Base-by-base conservation (phyloP, 73 alveolate species). In the Paramecium primaurelia region DNA sequence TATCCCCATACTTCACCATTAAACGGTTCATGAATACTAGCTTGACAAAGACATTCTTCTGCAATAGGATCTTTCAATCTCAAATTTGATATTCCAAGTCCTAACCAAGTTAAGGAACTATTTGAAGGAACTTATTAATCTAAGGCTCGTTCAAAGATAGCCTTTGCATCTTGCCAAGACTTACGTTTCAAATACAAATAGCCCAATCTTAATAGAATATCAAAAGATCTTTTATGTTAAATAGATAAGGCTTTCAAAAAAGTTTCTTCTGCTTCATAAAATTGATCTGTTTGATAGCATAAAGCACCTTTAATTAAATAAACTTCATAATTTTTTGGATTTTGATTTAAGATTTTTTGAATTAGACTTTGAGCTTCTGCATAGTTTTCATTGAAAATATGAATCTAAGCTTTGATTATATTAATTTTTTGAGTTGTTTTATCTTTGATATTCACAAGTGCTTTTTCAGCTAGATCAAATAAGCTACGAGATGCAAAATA, bases 61-160 rank as follows among this genome's bases (percentile, higher is more conserved):
- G 94, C 94, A 64, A 71, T 58, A 10, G 92, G 95, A 58, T 98
- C 99, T 38, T 95, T 95, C 32, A 98, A 94, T 88, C 99, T 92
- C 6, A 98, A 95, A 59, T 96, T 95, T 14, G 99, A 95, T 40
- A 98, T 92, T 1, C 99, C 99, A 8, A 98, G 92, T 85, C 98
- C 96, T 73, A 96, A 92, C 99, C 99, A 98, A 11, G 99, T 96
- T 38, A 89, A 73, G 40, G 94, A 92, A 54, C 96, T 94, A 77
- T 96, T 97, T 86, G 97, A 93, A 10, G 98, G 94, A 59, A 96
- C 98, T 89, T 32, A 64, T 12, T 32, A 34, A 12, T 96, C 98
- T 14, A 96, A 86, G 64, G 97, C 97, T 51, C 95, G 96, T 77
- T 93, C 93, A 88, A 98, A 97, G 32, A 98, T 97, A 11, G 95